Evolutionary conservation across 192 early-diverging fungal species (phyloP).

Genomic region (Podila horticola): DNA sequence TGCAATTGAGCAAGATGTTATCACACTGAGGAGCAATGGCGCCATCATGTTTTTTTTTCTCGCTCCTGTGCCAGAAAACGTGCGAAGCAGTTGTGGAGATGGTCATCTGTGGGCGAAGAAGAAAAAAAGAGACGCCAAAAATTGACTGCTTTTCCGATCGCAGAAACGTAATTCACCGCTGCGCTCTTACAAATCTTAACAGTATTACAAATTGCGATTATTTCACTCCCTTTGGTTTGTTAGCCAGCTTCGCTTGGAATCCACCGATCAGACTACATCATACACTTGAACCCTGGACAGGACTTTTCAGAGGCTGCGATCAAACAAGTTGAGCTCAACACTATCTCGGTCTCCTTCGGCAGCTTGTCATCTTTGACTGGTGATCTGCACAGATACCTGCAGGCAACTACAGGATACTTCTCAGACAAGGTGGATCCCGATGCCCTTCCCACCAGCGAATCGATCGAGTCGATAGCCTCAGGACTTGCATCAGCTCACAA

Average conservation of each 20-base stretch:
- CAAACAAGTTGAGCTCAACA: constrained; percentile 98
- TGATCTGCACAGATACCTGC: constrained; percentile 78
- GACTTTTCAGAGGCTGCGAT: constrained; percentile 63
- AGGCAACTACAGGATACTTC: constrained; percentile 57
- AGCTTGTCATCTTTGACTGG: constrained; percentile 78
- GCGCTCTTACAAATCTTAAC: constrained; percentile 1
- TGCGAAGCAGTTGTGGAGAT: not conserved
- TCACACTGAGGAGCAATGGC: not conserved
- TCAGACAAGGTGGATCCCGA: constrained; percentile 40
- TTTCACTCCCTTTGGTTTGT: not conserved
- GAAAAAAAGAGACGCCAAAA: not conserved
- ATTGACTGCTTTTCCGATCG: constrained; percentile 23
- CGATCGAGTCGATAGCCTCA: constrained; percentile 75
- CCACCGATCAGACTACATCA: constrained; percentile 93
- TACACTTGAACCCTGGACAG: constrained; percentile 68
- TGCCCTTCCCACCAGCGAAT: constrained; percentile 73
- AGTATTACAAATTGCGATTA: too few species aligned
- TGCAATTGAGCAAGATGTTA: not conserved
- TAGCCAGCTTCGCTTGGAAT: constrained; percentile 81
- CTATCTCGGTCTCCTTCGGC: constrained; percentile 92
- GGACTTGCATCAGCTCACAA: constrained; percentile 78
- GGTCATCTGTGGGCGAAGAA: not conserved
- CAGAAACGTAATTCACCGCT: not conserved
- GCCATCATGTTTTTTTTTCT: not conserved
- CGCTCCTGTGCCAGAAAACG: not conserved